Percentiles rank a stretch among this genome's conserved stretches.
phyloP scores from a whole-genome alignment of 148 eudicot genomes.

The Vaccinium macrocarpon region DNA sequence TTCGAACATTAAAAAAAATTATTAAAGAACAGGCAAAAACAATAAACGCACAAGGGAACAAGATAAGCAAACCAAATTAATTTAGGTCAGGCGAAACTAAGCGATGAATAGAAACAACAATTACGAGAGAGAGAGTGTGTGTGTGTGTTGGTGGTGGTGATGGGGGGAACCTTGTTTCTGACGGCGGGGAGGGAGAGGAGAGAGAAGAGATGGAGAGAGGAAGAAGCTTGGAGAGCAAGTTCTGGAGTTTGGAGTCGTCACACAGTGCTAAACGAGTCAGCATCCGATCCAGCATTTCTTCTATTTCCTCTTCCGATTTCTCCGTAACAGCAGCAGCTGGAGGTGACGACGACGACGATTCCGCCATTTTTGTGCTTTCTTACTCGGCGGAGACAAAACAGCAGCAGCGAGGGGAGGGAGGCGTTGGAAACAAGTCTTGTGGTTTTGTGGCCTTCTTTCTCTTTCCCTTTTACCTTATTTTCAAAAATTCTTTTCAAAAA shows the following conservation, averaged over 20 bases:
- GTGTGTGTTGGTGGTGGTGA: no score
- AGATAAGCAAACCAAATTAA: background rate
- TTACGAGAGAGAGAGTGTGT: background rate
- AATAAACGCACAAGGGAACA: background rate
- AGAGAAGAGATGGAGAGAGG: constrained; percentile 78
- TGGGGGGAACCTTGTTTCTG: constrained; percentile 53
- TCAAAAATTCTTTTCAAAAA: no score
- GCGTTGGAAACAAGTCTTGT: background rate
- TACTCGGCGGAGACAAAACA: background rate
- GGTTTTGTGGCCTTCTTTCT: no score
- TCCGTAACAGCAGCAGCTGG: constrained; percentile 17
- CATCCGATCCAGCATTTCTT: constrained; percentile 78
- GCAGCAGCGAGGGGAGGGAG: background rate
- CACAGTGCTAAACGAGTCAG: constrained; percentile 82
- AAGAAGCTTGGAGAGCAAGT: constrained; percentile 75
- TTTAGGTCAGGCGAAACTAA: background rate
- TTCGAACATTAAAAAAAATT: background rate
- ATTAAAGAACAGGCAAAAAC: background rate
- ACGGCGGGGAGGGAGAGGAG: constrained; percentile 54
- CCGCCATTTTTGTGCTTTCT: constrained; percentile 14
- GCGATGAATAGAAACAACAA: background rate
- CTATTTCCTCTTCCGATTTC: constrained; percentile 63
- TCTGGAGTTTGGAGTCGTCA: constrained; percentile 74
- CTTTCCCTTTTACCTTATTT: no score
- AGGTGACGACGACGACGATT: constrained; percentile 26